A percentile compares a stretch with the other conserved stretches of the same genome.
Evolutionary conservation across 1,284 basidiomycete genomes (phyloP).

Genomic region (Apiotrichum domesticum): DNA sequence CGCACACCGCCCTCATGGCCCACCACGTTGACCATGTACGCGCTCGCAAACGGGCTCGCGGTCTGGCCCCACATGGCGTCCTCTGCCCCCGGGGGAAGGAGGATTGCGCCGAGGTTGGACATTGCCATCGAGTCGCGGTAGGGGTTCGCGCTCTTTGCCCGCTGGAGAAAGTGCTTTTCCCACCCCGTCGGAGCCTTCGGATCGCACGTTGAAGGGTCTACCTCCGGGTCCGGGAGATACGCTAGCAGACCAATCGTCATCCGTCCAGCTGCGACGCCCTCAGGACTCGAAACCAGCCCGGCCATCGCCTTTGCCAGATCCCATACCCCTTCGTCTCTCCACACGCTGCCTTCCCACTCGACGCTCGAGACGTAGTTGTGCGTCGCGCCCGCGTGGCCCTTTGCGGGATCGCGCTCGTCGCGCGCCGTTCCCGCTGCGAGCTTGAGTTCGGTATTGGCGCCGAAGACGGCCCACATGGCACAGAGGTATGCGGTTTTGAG

Average conservation of each 20-base stretch:
- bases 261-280: constrained; percentile 14
- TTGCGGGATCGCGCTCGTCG: constrained; percentile 19
- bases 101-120: constrained; percentile 31
- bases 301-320: background rate
- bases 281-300: background rate
- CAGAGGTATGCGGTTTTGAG: constrained; percentile 25
- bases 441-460: background rate
- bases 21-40: constrained; percentile 20
- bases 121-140: constrained; percentile 20
- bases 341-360: constrained; percentile 4
- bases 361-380: constrained; percentile 30
- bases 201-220: constrained; percentile 9
- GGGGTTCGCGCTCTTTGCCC: constrained; percentile 11
- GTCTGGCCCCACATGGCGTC: constrained; percentile 34
- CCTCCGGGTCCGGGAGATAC: constrained; percentile 27
- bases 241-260: constrained; percentile 29
- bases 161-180: constrained; percentile 31
- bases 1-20: constrained; percentile 32
- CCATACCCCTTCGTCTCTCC: constrained; percentile 25
- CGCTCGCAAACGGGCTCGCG: constrained; percentile 19
- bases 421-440: constrained; percentile 14
- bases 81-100: constrained; percentile 21
- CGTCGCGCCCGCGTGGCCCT: constrained; percentile 26
- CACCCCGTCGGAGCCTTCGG: constrained; percentile 30
- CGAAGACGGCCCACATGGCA: constrained; percentile 25